Conservation (phyloP, 345 rosid genomes). For the Pistacia integerrima region DNA sequence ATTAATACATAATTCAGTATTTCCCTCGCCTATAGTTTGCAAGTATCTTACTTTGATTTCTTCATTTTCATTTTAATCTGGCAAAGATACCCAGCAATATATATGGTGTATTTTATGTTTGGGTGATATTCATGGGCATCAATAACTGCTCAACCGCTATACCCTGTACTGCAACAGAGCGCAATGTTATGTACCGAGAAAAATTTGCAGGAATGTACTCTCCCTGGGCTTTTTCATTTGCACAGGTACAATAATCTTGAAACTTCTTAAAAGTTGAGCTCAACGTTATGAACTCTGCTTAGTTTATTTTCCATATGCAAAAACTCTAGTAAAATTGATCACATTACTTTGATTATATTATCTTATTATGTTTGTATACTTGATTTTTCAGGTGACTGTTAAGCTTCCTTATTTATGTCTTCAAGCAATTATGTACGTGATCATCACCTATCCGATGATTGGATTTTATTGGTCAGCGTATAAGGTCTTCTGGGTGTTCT, state of each 20-base stretch:
- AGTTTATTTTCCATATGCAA: too few relatives aligned
- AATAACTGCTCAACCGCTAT: constrained; percentile 1
- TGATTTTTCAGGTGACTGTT: constrained; percentile 18
- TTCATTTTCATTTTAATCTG: neutral
- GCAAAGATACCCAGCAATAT: neutral
- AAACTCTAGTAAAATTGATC: too few relatives aligned
- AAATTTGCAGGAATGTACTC: constrained; percentile 17
- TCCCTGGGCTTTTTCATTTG: constrained; percentile 13
- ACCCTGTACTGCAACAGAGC: constrained; percentile 2
- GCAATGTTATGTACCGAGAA: constrained; percentile 12
- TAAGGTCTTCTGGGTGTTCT: constrained; percentile 37
- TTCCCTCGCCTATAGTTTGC: too few relatives aligned
- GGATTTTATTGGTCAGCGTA: constrained; percentile 35
- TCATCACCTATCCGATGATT: constrained; percentile 37
- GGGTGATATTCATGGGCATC: neutral
- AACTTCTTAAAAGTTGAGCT: neutral
- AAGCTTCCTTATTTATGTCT: constrained; percentile 27
- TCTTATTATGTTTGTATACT: neutral
- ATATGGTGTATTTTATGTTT: neutral
- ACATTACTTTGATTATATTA: too few relatives aligned
- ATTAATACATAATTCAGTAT: too few relatives aligned
- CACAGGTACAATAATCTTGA: constrained; percentile 4
- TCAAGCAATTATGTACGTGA: constrained; percentile 24
- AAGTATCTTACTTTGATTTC: too few relatives aligned
- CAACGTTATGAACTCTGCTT: too few relatives aligned